Evolutionary conservation across 495 filamentous ascomycete genomes (phyloP), one percentile per base, ranked within the genome.

Genomic region (Penicillium cinerascens): DNA sequence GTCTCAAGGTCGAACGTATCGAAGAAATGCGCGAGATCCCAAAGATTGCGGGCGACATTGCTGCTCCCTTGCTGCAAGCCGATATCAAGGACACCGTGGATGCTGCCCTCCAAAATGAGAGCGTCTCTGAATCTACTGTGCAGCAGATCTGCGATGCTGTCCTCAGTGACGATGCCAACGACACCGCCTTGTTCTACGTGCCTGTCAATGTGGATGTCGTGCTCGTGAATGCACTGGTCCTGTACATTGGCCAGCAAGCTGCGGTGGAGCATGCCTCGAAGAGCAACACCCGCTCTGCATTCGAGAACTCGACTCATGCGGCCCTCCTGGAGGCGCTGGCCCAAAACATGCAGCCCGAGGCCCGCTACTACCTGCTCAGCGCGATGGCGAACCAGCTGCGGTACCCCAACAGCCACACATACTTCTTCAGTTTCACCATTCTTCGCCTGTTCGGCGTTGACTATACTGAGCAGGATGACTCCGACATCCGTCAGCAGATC

Each of bases 371-470:
- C 66, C 74, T 99, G 46, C 63, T 97, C 41, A 82, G 78, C 63
- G 87, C 87, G 42, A 92, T 97, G 69, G 81, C 88, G 40, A 93
- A 96, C 70, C 90, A 97, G 69, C 84, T 99, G 23, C 87, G 95
- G 42, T 93, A 88, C 59, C 87, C 91, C 2, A 95, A 91, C 63
- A 86, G 84, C 58, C 82, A 92, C 60, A 97, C 93, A 16, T 87
- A 95, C 62, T 97, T 92, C 73, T 99, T 96, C 73, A 89, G 84
- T 66, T 88, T 91, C 65, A 82, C 88, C 15, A 80, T 97, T 16
- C 79, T 97, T 38, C 86, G 92, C 59, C 74, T 99, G 49, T 97
- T 97, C 67, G 87, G 88, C 13, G 79, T 82, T 51, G 86, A 92
- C 59, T 73, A 85, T 44, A 78, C 82, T 41, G 90, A 95, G 64